phyloP scores from a whole-genome alignment of 305 asterid species.

The Rubia peregrina region DNA sequence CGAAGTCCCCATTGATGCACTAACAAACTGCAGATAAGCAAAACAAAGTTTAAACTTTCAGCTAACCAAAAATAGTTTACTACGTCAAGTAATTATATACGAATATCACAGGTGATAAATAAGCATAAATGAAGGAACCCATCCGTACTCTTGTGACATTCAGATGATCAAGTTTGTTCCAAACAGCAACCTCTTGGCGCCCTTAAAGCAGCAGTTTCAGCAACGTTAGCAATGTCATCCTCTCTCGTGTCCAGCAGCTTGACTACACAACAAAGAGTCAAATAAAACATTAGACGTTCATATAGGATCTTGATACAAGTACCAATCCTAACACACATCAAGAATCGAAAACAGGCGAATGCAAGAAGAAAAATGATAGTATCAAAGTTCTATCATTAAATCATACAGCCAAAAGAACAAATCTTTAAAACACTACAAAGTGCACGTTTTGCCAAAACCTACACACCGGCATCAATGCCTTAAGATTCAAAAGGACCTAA shows the following conservation, averaged over 20 bases:
- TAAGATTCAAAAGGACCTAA: neutral
- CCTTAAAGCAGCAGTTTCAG: conserved; percentile 69
- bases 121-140: neutral
- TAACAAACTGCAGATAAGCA: conserved; percentile 48
- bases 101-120: neutral
- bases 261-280: conserved; percentile 31
- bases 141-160: no score
- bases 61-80: neutral
- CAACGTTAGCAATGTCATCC: conserved; percentile 72
- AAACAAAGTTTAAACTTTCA: conserved; percentile 5
- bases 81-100: neutral
- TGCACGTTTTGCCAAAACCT: no score
- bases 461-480: neutral
- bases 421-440: neutral
- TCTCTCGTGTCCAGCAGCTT: conserved; percentile 93
- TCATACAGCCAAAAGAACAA: neutral
- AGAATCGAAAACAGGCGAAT: neutral
- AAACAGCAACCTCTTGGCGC: conserved; percentile 85
- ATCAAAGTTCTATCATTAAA: neutral
- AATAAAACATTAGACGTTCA: neutral
- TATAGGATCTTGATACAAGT: neutral
- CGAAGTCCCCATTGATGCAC: conserved; percentile 94
- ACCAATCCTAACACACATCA: neutral
- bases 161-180: conserved; percentile 78
- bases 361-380: neutral